Evolutionary conservation across 495 filamentous ascomycete species (phyloP).

Genomic region (Immersiella caudata): DNA sequence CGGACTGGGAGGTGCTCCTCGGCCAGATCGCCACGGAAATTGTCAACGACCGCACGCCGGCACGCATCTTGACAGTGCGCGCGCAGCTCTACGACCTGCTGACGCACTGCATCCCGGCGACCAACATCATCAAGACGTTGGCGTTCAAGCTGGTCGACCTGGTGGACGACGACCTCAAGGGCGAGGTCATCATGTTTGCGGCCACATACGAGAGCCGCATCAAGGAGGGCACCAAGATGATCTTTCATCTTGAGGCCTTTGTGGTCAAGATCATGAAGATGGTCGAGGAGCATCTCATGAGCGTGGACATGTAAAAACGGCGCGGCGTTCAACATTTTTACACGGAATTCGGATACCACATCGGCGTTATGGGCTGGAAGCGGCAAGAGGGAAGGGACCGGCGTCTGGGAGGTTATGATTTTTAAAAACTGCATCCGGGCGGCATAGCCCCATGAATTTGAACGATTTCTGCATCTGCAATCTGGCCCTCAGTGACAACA

Average conservation of each 20-base stretch:
- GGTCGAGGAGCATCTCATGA: constrained; percentile 90
- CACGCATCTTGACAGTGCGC: constrained; percentile 80
- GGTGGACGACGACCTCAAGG: constrained; percentile 85
- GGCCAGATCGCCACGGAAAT: constrained; percentile 86
- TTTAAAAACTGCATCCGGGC: constrained; percentile 1
- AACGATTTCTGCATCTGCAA: not conserved
- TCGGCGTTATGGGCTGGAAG: constrained; percentile 10
- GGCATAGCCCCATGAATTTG: not conserved
- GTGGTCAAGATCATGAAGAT: constrained; percentile 98
- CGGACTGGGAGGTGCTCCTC: constrained; percentile 95
- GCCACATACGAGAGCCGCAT: constrained; percentile 97
- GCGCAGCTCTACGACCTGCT: constrained; percentile 93
- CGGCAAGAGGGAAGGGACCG: not conserved
- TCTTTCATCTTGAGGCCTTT: constrained; percentile 97
- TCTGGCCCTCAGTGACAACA: not conserved
- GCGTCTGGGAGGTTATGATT: constrained; percentile 1
- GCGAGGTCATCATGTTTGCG: constrained; percentile 91
- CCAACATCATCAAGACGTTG: constrained; percentile 87
- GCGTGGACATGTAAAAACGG: constrained; percentile 65
- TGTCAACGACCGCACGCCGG: constrained; percentile 84
- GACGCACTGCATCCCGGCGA: constrained; percentile 94
- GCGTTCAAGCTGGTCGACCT: constrained; percentile 88
- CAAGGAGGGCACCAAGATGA: constrained; percentile 87
- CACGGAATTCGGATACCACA: not conserved
- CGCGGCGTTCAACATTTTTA: not conserved